These are phyloP conservation scores for Nicotiana rustica DNA, from an alignment of 305 asterid species.

Conservation along the genomic window DNA sequence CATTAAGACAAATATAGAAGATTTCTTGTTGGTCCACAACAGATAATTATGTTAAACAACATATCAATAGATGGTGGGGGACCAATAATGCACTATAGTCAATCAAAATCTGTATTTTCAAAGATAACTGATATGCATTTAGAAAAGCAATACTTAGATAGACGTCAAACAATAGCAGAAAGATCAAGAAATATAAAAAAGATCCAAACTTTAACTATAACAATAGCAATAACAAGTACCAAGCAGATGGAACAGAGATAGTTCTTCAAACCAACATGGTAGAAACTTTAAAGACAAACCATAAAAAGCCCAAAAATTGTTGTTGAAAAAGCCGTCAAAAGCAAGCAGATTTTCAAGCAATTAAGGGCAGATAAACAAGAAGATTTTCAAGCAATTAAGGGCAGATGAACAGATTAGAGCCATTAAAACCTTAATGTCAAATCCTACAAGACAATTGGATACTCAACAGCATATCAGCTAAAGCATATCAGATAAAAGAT, in stretches of 20 bases:
- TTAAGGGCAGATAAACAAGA: no score
- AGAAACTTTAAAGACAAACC: neutral
- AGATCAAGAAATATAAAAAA: neutral
- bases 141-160: neutral
- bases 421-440: no score
- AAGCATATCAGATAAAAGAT: no score
- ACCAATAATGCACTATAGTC: conserved; percentile 26
- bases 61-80: neutral
- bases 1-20: no score
- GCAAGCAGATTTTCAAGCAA: neutral
- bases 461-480: no score
- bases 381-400: no score
- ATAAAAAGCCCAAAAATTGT: neutral
- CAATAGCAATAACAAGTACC: conserved; percentile 12
- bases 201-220: neutral
- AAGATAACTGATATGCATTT: conserved; percentile 22
- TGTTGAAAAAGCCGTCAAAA: neutral
- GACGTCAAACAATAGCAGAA: neutral
- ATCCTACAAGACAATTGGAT: no score
- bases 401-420: no score
- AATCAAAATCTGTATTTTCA: neutral
- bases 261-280: neutral
- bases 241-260: neutral
- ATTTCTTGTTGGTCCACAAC: no score
- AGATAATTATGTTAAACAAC: no score